phyloP scores from a whole-genome alignment of 305 asterid species.

The Striga hermonthica region DNA sequence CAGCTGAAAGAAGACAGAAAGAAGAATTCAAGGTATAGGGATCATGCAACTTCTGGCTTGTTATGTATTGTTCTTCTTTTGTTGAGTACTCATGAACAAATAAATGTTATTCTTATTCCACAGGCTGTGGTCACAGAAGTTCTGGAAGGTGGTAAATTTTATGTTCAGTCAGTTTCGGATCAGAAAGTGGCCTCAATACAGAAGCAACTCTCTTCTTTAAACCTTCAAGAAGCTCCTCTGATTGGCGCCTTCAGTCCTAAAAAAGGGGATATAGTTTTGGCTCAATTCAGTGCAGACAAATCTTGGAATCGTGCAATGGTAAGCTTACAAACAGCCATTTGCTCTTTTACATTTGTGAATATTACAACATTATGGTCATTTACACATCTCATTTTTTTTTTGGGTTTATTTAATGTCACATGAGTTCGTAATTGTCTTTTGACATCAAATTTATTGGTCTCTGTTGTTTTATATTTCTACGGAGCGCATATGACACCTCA shows the following conservation, averaged over 20 bases:
- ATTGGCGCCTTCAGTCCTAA: constrained; percentile 86
- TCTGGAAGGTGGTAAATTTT: constrained; percentile 89
- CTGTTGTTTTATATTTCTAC: no score
- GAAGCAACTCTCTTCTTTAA: constrained; percentile 78
- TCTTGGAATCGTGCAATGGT: constrained; percentile 99
- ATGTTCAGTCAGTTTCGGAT: constrained; percentile 76
- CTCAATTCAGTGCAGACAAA: constrained; percentile 85
- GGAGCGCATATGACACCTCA: no score
- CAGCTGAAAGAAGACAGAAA: constrained; percentile 73
- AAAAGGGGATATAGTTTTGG: constrained; percentile 84
- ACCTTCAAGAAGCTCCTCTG: constrained; percentile 78
- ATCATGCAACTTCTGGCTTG: constrained; percentile 11
- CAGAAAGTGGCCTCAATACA: constrained; percentile 80
- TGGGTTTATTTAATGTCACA: no score
- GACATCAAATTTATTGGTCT: no score
- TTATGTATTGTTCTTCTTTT: constrained; percentile 10
- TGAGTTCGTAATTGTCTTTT: no score
- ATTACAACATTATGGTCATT: no score
- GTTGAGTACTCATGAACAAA: no score
- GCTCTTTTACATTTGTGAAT: no score
- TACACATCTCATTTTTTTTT: no score
- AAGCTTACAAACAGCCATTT: no score
- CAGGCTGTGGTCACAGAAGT: constrained; percentile 90
- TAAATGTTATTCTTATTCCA: no score
- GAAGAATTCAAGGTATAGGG: constrained; percentile 79